Evolutionary conservation across 192 early-diverging fungal genomes (phyloP).

Genomic region (Entomortierella beljakovae): DNA sequence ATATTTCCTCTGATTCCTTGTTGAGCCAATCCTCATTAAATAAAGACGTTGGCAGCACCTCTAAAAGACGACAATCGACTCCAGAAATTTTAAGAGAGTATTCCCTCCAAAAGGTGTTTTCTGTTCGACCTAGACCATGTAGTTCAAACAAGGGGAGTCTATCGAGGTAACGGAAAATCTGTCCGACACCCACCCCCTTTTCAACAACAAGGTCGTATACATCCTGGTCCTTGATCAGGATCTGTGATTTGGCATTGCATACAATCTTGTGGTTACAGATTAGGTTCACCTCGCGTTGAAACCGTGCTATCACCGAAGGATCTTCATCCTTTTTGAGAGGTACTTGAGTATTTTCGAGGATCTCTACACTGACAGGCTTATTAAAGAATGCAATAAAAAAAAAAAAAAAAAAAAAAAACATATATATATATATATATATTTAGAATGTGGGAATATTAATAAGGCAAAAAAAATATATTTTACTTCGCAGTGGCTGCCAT

Average conservation of each 20-base stretch:
- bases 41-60: conserved; percentile 45
- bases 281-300: conserved; percentile 58
- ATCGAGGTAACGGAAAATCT: conserved; percentile 59
- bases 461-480: too few species aligned
- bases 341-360: conserved; percentile 47
- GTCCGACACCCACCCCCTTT: conserved; percentile 57
- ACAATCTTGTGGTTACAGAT: conserved; percentile 52
- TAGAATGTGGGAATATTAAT: too few species aligned
- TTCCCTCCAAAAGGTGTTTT: conserved; percentile 55
- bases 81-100: conserved; percentile 54
- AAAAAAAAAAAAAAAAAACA: background rate
- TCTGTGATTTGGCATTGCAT: conserved; percentile 56
- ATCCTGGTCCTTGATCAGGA: conserved; percentile 48
- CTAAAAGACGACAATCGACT: conserved; percentile 52
- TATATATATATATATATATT: too few species aligned
- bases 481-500: too few species aligned
- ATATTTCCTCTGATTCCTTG: conserved; percentile 20
- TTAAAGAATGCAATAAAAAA: conserved; percentile 57
- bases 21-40: conserved; percentile 48
- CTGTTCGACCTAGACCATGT: conserved; percentile 44
- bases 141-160: conserved; percentile 54
- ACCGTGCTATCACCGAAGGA: conserved; percentile 37
- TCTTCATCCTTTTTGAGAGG: conserved; percentile 19
- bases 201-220: conserved; percentile 54
- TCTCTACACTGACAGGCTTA: conserved; percentile 36